Conservation (phyloP, 768 basidiomycete species). For the Solioccasus polychromus region DNA sequence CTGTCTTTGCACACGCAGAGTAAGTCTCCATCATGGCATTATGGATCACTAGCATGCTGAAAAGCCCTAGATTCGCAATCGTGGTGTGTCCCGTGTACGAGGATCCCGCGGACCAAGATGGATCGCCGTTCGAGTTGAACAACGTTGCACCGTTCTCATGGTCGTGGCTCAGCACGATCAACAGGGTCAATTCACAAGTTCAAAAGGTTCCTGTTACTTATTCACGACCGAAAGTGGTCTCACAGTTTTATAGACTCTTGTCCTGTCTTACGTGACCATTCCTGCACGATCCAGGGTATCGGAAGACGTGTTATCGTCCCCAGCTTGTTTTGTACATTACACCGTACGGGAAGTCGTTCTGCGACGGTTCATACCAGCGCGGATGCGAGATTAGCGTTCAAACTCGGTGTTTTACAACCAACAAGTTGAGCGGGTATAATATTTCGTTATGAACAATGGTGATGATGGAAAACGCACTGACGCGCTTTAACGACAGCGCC, state of each 20-base stretch:
- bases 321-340: conserved; percentile 73
- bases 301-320: conserved; percentile 53
- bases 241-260: conserved; percentile 62
- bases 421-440: not conserved
- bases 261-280: conserved; percentile 90
- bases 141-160: conserved; percentile 77
- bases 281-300: conserved; percentile 66
- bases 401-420: not conserved
- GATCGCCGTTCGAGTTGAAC: conserved; percentile 61
- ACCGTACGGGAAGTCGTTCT: conserved; percentile 82
- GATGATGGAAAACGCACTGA: not conserved
- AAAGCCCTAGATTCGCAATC: conserved; percentile 69
- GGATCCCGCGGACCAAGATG: conserved; percentile 66
- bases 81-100: conserved; percentile 91
- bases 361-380: conserved; percentile 83
- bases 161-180: conserved; percentile 97
- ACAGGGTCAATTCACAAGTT: conserved; percentile 94
- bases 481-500: not conserved
- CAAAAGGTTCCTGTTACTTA: conserved; percentile 66
- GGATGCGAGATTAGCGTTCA: conserved; percentile 74
- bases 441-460: not conserved
- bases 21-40: conserved; percentile 43
- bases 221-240: not conserved
- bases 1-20: conserved; percentile 96
- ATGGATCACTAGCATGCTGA: not conserved